Evolutionary conservation across 177 flowering plant species (phyloP), one percentile per base, ranked within the genome.

Genomic region (Tripterygium wilfordii): DNA sequence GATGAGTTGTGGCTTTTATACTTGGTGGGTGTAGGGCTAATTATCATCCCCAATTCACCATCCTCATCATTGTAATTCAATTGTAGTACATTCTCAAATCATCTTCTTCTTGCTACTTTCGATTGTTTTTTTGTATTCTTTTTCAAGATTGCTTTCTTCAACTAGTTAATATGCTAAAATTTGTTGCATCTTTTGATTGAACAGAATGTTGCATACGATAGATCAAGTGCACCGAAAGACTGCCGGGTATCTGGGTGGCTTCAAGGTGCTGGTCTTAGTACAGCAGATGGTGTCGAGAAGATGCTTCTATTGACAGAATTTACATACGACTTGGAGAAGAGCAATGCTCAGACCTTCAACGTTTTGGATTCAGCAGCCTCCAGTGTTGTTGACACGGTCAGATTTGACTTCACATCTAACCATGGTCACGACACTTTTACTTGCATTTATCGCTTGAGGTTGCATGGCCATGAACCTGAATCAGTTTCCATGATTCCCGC

Each of bases 371-470:
- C 72, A 9, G 49, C 62, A 16, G 70, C 65, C 16, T 49, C 71
- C 33, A 58, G 72, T 19, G 18, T 75, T 16, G 47, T 94, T 24
- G 69, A 87, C 62, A 78, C 63, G 21, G 70, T 94, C 38, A 77
- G 96, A 80, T 62, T 94, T 1, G 96, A 94, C 42, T 70, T 84
- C 53, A 29, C 68, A 10, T 75, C 99, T 18, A 94, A 94, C 72
- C 83, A 87, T 44, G 99, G 97, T 49, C 70, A 67, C 59, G 44
- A 70, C 14, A 44, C 74, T 8, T 82, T 76, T 40, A 87, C 97
- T 3, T 94, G 99, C 79, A 84, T 92, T 12, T 92, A 92, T 53
- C 86, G 99, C 13, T 42, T 92, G 37, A 76, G 99, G 66, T 91
- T 92, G 16, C 99, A 92, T 38, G 99, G 99, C 27, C 68, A 57